Evolutionary conservation across 257 asterid species (phyloP).

Genomic region (Anisodus tanguticus): DNA sequence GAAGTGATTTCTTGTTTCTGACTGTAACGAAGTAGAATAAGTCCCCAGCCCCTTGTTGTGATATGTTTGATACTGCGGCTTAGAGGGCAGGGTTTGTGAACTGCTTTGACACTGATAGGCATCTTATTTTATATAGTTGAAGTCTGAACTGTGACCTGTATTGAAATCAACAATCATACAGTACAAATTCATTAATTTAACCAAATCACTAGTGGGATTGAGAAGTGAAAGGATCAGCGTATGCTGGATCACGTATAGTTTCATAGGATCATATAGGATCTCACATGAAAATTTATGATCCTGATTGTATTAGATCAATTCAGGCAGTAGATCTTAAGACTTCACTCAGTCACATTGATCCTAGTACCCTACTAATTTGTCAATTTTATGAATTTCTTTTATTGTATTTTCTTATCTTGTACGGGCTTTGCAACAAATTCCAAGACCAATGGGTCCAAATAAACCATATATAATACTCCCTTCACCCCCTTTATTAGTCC

Average conservation of each 20-base stretch:
- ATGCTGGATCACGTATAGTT: neutral
- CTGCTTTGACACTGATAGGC: slow-evolving; percentile 10
- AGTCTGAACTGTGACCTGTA: neutral
- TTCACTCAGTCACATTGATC: neutral
- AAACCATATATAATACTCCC: neutral
- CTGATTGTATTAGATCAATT: no score
- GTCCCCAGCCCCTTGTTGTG: neutral
- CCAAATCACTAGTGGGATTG: neutral
- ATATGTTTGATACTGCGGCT: neutral
- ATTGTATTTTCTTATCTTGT: neutral
- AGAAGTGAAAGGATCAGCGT: neutral
- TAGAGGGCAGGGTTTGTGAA: neutral
- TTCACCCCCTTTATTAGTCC: no score
- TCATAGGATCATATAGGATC: neutral
- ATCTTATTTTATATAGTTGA: neutral
- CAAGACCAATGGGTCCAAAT: neutral
- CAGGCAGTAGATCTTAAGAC: no score
- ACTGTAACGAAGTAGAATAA: neutral
- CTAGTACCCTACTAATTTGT: slow-evolving; percentile 1
- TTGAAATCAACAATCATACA: neutral
- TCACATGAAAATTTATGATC: no score
- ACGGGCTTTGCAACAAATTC: neutral
- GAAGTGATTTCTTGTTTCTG: neutral
- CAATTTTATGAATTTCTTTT: neutral
- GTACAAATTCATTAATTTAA: neutral